Conservation (phyloP, 805 yeast species). For the Osmozyma mogii region DNA sequence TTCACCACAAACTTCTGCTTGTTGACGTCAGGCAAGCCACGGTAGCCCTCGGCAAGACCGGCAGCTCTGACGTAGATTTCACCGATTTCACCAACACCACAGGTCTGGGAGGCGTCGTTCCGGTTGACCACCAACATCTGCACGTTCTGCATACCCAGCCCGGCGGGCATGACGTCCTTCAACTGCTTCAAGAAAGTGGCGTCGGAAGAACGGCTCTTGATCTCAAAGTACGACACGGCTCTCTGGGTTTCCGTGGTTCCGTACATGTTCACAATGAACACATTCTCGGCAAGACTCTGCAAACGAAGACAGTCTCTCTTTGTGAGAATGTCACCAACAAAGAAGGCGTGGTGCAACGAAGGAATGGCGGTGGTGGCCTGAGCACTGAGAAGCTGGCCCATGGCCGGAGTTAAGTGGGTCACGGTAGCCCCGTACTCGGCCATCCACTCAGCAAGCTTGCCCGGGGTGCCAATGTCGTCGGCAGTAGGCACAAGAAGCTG, state of each 20-base stretch:
- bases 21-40: conserved; percentile 85
- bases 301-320: conserved; percentile 93
- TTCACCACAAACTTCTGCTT: conserved; percentile 79
- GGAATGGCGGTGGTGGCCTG: conserved; percentile 89
- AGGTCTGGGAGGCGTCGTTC: conserved; percentile 76
- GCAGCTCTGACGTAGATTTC: conserved; percentile 98
- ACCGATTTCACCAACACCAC: conserved; percentile 99
- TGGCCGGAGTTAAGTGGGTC: conserved; percentile 97
- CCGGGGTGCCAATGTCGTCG: conserved; percentile 98
- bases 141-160: conserved; percentile 94
- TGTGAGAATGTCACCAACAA: conserved; percentile 95
- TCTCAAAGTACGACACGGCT: conserved; percentile 91
- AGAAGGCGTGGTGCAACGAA: conserved; percentile 87
- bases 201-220: conserved; percentile 63
- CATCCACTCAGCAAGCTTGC: conserved; percentile 97
- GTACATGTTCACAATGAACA: conserved; percentile 90
- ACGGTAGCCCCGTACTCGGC: conserved; percentile 83
- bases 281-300: conserved; percentile 87
- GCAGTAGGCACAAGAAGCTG: conserved; percentile 87
- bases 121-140: conserved; percentile 92
- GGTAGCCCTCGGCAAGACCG: conserved; percentile 94
- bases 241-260: conserved; percentile 99
- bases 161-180: conserved; percentile 98
- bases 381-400: conserved; percentile 96
- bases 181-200: conserved; percentile 69